Conservation (phyloP, 768 basidiomycete genomes). For the Hortiboletus campestris region DNA sequence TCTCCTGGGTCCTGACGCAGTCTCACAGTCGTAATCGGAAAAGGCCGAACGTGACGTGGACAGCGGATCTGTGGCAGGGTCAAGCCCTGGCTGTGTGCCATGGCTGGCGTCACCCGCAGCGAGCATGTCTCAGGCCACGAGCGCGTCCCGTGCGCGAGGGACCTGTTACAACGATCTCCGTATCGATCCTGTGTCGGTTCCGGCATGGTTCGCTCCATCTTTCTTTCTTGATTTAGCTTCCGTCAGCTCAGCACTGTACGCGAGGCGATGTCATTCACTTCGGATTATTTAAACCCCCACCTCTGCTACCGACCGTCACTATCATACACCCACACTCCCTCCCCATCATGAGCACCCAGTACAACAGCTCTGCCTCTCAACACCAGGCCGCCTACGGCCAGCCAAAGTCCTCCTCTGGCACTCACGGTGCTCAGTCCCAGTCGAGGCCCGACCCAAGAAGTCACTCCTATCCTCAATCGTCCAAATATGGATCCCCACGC, state of each 20-base stretch:
- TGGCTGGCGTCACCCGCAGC: conserved; percentile 7
- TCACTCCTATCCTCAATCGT: conserved; percentile 25
- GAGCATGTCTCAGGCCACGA: conserved; percentile 10
- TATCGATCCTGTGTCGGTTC: conserved; percentile 29
- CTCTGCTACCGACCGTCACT: background rate
- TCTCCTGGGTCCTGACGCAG: background rate
- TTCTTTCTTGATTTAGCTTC: conserved; percentile 25
- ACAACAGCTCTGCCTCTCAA: conserved; percentile 17
- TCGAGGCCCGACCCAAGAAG: conserved; percentile 19
- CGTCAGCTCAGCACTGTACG: conserved; percentile 12
- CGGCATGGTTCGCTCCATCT: conserved; percentile 20
- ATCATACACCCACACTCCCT: background rate
- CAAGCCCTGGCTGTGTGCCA: conserved; percentile 22
- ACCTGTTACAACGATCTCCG: conserved; percentile 16
- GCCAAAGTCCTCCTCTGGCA: conserved; percentile 20
- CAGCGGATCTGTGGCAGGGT: conserved; percentile 17
- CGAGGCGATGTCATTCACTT: conserved; percentile 27
- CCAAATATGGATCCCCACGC: conserved; percentile 22
- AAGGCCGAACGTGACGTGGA: conserved; percentile 3
- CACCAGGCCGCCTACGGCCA: conserved; percentile 15
- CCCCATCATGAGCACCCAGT: conserved; percentile 28
- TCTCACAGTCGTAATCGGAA: background rate
- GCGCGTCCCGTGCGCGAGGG: conserved; percentile 21
- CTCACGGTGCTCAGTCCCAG: conserved; percentile 18
- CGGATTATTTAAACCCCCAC: conserved; percentile 28